Evolutionary conservation across 352 stramenopile species (phyloP), one percentile per base, ranked within the genome.

Genomic region (Pythium monospermum): DNA sequence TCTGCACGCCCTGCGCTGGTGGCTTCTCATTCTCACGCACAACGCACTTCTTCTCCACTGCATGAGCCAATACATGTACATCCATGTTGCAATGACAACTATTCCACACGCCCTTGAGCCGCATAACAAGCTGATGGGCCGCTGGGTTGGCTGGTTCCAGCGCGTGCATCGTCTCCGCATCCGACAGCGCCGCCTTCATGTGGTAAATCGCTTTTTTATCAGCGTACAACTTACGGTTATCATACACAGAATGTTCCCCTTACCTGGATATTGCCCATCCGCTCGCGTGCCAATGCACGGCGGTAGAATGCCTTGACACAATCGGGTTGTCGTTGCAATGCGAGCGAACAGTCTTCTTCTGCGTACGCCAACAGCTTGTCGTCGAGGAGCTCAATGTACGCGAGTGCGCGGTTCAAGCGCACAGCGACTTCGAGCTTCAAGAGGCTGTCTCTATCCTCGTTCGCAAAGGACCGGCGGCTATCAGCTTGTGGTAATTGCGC

Each of bases 241-340:
- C 28, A 3, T 3, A 16, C 36, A 41, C 12, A 19, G 6, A 41
- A 16, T 21, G 16, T 25, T 41, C 10, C 10, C 11, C 38, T 16
- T 57, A 86, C 73, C 69, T 68, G 67, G 13, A 68, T 53, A 21
- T 94, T 73, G 13, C 74, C 76, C 33, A 97, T 49, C 23, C 72
- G 77, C 27, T 92, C 73, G 44, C 76, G 64, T 6, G 83, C 86
- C 15, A 93, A 40, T 1, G 87, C 87, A 26, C 89, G 71, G 7
- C 94, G 70, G 53, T 96, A 98, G 6, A 91, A 67, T 0, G 88
- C 91, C 65, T 98, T 98, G 27, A 97, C 71, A 57, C 90, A 88
- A 4, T 40, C 52, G 0, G 57, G n/a, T 15, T 97, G 76, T 23
- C 77, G 68, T 6, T 42, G 16, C 6, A 98, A 58, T 13, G 81